Base-by-base conservation (phyloP, 1,139 yeast genomes). In the Lipomyces yarrowii region DNA sequence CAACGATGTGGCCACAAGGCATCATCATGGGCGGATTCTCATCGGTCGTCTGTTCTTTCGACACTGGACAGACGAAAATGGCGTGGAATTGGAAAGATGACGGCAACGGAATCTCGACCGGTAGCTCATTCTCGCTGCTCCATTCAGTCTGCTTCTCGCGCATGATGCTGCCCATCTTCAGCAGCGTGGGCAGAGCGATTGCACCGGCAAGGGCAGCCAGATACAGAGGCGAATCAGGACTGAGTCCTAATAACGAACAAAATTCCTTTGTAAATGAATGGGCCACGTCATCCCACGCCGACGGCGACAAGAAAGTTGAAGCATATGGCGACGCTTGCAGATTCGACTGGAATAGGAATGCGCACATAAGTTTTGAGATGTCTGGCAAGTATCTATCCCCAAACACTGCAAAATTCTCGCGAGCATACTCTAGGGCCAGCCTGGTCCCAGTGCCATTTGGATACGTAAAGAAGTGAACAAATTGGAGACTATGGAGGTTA, bases 31-130 rank as follows among this genome's bases (percentile, higher is more conserved):
- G 88, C 2, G 90, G 89, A 71, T 87, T 87, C 13, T 74, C 78
- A 13, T 74, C 76, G 0, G 89, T 86, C 0, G 90, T 83, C 73
- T 93, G 97, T 72, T 91, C 97, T 76, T 91, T 90, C 7, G 94
- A 85, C 1, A 92, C 93, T 0, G 98, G 98, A 76, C 98, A 92
- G 3, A 91, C 92, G 76, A 91, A 92, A 2, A 92, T 87, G 0
- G 96, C 91, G 77, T 92, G 98, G 77, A 87, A 90, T 60, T 80
- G 80, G 60, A 85, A 75, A 42, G 77, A 77, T 0, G 77, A 75
- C 0, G 91, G 90, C 37, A 87, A 75, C 39, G 82, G 81, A 53
- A 86, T 81, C 68, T 85, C 89, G 62, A 87, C 85, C 2, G 90
- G 90, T 39, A 87, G 74, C 74, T 87, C 90, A 69, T 83, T 80